These are phyloP conservation scores for Starmerella asiatica DNA, from an alignment of 805 yeast species.

Conservation along the genomic window DNA sequence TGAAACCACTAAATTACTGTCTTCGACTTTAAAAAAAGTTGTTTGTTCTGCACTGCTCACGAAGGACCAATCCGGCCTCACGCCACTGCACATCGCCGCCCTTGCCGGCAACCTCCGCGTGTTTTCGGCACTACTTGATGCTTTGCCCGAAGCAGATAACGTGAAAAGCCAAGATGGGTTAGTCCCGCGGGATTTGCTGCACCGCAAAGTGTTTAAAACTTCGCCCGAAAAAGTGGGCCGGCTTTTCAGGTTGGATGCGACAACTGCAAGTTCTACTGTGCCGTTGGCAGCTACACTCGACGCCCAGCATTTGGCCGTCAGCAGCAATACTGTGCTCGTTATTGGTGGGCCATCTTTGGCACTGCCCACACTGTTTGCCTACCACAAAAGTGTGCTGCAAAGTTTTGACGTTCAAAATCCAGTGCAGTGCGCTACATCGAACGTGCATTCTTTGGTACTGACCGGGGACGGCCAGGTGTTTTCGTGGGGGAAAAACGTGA, in stretches of 20 bases:
- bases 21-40: slow-evolving; percentile 9
- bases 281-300: slow-evolving; percentile 12
- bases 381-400: background rate
- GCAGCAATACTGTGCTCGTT: slow-evolving; percentile 6
- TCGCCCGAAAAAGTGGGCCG: background rate
- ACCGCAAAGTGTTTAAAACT: background rate
- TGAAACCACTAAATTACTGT: slow-evolving; percentile 9
- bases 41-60: slow-evolving; percentile 13
- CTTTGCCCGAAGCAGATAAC: slow-evolving; percentile 14
- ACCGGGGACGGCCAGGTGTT: slow-evolving; percentile 14
- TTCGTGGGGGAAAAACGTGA: slow-evolving; percentile 20
- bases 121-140: slow-evolving; percentile 14
- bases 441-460: slow-evolving; percentile 14
- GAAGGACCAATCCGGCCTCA: slow-evolving; percentile 17
- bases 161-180: background rate
- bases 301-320: slow-evolving; percentile 5
- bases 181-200: slow-evolving; percentile 10
- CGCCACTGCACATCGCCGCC: slow-evolving; percentile 22
- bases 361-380: background rate
- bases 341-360: slow-evolving; percentile 2
- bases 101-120: slow-evolving; percentile 16
- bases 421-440: slow-evolving; percentile 10
- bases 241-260: slow-evolving; percentile 7
- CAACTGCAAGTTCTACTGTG: slow-evolving; percentile 1
- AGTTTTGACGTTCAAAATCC: slow-evolving; percentile 4